These are phyloP conservation scores for Astragalus glycyphyllos DNA, from an alignment of 306 rosid genomes.

Conservation along the genomic window DNA sequence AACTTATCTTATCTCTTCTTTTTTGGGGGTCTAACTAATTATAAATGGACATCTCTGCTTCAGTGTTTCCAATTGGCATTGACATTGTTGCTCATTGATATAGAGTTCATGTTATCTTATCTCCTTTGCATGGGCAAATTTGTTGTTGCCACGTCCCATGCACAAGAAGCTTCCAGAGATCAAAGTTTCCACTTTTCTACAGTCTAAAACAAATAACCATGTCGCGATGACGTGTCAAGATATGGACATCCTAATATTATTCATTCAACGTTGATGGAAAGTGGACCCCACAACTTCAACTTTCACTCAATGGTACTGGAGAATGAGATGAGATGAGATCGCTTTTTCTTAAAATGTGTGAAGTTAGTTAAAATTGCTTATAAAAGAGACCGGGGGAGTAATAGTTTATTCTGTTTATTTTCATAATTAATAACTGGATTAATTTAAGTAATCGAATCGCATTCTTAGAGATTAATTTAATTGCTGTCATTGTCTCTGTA, in stretches of 20 bases:
- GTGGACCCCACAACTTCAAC: conserved; percentile 26
- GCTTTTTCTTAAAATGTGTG: too few species aligned
- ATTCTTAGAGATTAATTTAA: conserved; percentile 3
- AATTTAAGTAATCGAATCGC: background rate
- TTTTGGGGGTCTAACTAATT: background rate
- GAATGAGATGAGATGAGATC: background rate
- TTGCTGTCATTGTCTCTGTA: background rate
- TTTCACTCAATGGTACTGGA: background rate
- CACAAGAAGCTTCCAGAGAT: background rate
- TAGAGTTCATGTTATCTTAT: background rate
- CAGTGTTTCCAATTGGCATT: background rate
- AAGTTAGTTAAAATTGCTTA: too few species aligned
- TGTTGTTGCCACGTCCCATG: background rate
- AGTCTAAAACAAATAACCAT: background rate
- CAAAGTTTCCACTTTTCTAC: background rate
- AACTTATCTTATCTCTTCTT: background rate
- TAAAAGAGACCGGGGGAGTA: too few species aligned
- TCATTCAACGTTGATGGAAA: conserved; percentile 8
- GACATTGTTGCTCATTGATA: background rate
- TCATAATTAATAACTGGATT: background rate
- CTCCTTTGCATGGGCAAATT: background rate
- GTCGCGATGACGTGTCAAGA: conserved; percentile 29
- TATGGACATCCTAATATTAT: conserved; percentile 26
- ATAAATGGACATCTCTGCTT: background rate
- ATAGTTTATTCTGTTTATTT: too few species aligned